Evolutionary conservation across 768 basidiomycete genomes (phyloP).

Genomic region (Macrolepiota fuliginosa): DNA sequence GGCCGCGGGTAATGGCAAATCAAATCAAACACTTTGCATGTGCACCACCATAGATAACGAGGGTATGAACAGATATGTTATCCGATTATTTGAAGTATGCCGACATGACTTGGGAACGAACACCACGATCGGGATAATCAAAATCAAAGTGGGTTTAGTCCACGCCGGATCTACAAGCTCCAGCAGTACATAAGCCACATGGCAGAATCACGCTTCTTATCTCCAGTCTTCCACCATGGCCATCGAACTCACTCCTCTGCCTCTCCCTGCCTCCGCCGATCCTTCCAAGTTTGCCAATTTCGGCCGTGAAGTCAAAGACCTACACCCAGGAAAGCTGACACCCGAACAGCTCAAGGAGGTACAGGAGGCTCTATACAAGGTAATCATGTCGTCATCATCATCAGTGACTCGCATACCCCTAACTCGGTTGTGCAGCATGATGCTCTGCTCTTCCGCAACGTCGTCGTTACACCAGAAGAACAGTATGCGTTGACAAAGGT

Average conservation of each 20-base stretch:
- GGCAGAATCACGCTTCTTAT: slow-evolving; percentile 2
- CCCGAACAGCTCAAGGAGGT: slow-evolving; percentile 63
- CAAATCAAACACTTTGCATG: background rate
- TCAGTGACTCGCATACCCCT: background rate
- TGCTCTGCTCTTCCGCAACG: slow-evolving; percentile 70
- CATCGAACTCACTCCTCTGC: slow-evolving; percentile 61
- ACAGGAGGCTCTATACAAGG: slow-evolving; percentile 73
- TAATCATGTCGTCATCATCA: slow-evolving; percentile 23
- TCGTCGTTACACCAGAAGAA: slow-evolving; percentile 69
- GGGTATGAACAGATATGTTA: background rate
- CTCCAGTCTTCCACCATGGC: slow-evolving; percentile 44
- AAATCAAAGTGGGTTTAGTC: background rate
- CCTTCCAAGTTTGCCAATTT: slow-evolving; percentile 63
- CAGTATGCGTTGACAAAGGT: slow-evolving; percentile 85
- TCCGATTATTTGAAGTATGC: background rate
- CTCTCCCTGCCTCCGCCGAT: slow-evolving; percentile 71
- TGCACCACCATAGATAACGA: background rate
- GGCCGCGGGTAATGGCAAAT: background rate
- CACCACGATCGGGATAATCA: background rate
- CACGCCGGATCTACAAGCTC: background rate
- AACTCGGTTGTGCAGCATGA: slow-evolving; percentile 46
- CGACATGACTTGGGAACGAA: background rate
- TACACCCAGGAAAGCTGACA: slow-evolving; percentile 62
- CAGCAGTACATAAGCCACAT: slow-evolving; percentile 11
- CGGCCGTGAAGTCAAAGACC: slow-evolving; percentile 71